A percentile compares a stretch with the other conserved stretches of the same genome.
phyloP scores from a whole-genome alignment of 371 early-diverging fungal genomes.

The Mortierella sp. region DNA sequence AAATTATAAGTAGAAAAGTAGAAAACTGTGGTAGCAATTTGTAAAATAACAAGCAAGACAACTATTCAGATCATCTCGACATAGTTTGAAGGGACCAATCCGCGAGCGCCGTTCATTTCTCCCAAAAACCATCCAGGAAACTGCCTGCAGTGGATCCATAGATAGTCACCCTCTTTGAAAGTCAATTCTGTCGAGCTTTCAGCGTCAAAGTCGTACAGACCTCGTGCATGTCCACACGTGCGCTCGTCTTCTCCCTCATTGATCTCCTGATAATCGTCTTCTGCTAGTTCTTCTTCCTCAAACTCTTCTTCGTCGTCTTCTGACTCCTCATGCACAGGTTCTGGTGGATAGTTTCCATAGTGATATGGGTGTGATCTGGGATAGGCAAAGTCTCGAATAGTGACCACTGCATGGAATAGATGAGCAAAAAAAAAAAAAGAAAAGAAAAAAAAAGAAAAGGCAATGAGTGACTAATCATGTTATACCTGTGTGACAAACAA shows the following conservation, averaged over 20 bases:
- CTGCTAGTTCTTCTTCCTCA: constrained; percentile 18
- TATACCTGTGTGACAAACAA: constrained; percentile 9
- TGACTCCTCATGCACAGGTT: constrained; percentile 37
- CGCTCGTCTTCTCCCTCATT: constrained; percentile 44
- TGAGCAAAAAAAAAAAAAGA: neutral
- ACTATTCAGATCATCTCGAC: constrained; percentile 63
- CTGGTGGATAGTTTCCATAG: constrained; percentile 60
- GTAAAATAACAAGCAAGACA: no score
- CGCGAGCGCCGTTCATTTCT: constrained; percentile 68
- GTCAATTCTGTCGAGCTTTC: constrained; percentile 76
- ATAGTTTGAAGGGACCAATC: constrained; percentile 83
- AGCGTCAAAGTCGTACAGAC: constrained; percentile 82
- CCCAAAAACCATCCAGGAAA: constrained; percentile 84
- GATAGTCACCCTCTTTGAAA: constrained; percentile 70
- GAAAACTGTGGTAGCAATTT: no score
- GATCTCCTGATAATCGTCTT: constrained; percentile 30
- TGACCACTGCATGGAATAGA: constrained; percentile 34
- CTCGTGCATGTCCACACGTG: constrained; percentile 65
- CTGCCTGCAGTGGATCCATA: constrained; percentile 76
- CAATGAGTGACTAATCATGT: neutral
- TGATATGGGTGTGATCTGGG: constrained; percentile 69
- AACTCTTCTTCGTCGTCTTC: constrained; percentile 55
- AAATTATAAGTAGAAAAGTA: no score
- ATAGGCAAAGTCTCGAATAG: constrained; percentile 80
- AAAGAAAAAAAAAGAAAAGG: neutral